Percentiles rank a stretch among this genome's conserved stretches.
These are phyloP conservation scores for Theileria luwenshuni DNA, from an alignment of 169 alveolate species.

Conservation along the genomic window DNA sequence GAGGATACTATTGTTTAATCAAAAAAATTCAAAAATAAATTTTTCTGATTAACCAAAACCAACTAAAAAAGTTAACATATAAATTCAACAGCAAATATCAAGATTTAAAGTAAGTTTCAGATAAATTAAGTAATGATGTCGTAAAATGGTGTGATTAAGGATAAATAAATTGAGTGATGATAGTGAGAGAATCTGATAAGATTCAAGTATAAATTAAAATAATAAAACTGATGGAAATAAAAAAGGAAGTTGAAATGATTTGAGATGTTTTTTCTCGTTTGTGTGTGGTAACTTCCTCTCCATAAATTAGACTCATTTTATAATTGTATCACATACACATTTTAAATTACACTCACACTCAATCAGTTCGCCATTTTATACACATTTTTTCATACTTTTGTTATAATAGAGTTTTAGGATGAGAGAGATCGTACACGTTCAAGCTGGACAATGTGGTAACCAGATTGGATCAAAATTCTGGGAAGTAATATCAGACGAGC, in stretches of 20 bases:
- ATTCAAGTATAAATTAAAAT: too few relatives aligned
- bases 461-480: conserved; percentile 99
- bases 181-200: too few relatives aligned
- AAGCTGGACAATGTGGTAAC: conserved; percentile 99
- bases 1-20: too few relatives aligned
- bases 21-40: too few relatives aligned
- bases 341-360: neutral
- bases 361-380: neutral
- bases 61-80: too few relatives aligned
- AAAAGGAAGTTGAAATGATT: neutral
- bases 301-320: neutral
- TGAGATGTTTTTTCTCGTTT: conserved; percentile 2
- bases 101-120: too few relatives aligned
- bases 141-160: too few relatives aligned
- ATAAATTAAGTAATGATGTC: too few relatives aligned
- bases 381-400: neutral
- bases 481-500: conserved; percentile 99
- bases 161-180: too few relatives aligned
- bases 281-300: neutral
- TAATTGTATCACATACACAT: neutral
- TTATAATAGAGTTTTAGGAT: conserved; percentile 68
- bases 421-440: conserved; percentile 98
- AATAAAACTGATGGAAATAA: too few relatives aligned
- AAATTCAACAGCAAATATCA: too few relatives aligned
- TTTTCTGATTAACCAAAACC: too few relatives aligned